phyloP scores from a whole-genome alignment of 1,284 basidiomycete species.

The Melampsora larici-populina region DNA sequence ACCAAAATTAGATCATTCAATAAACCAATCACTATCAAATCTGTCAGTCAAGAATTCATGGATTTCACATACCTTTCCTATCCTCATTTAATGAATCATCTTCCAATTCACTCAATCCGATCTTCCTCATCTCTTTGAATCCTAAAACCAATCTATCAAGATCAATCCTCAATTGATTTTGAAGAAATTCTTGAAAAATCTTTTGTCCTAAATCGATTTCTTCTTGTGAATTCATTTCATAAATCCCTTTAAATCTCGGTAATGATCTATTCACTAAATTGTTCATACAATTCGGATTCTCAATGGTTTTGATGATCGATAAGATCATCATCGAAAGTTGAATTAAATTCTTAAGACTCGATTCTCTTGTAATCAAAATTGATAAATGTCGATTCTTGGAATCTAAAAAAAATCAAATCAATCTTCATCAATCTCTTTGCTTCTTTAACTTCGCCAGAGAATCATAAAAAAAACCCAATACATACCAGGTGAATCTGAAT shows the following conservation, averaged over 20 bases:
- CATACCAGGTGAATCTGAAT: slow-evolving; percentile 14
- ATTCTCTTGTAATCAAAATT: not conserved
- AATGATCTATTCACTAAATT: not conserved
- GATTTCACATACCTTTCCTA: not conserved
- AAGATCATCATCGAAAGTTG: not conserved
- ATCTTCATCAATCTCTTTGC: not conserved
- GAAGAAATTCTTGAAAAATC: slow-evolving; percentile 10
- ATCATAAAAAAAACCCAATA: not conserved
- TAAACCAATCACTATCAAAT: too few relatives aligned
- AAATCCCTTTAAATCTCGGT: too few relatives aligned
- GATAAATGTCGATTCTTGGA: slow-evolving; percentile 17
- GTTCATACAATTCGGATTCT: not conserved
- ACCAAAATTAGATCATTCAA: too few relatives aligned
- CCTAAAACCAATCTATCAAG: slow-evolving; percentile 9
- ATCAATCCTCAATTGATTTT: not conserved
- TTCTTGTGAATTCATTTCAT: not conserved
- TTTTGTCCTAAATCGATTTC: slow-evolving; percentile 9
- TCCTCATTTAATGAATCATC: not conserved
- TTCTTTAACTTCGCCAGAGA: not conserved
- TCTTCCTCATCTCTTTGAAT: not conserved
- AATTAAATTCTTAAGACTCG: not conserved
- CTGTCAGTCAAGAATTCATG: not conserved
- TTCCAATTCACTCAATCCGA: not conserved
- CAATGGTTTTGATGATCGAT: not conserved
- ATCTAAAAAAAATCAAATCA: not conserved